Evolutionary conservation across 257 asterid genomes (phyloP).

Genomic region (Solanum arcanum): DNA sequence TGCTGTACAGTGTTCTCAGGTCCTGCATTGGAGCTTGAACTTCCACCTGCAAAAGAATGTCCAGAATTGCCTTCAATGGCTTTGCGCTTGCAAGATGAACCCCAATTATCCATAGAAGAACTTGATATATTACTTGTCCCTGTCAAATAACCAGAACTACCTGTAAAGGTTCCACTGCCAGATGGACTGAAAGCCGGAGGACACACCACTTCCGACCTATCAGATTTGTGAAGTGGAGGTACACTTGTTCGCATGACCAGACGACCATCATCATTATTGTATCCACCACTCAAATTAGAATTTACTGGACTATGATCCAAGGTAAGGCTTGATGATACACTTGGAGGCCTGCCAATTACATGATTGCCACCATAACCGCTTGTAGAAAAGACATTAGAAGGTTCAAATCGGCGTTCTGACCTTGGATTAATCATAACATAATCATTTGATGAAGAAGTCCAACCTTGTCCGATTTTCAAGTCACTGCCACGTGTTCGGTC

Average conservation of each 20-base stretch:
- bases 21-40: slow-evolving; percentile 46
- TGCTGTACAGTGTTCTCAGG: slow-evolving; percentile 31
- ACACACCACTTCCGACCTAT: slow-evolving; percentile 24
- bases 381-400: slow-evolving; percentile 9
- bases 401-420: slow-evolving; percentile 40
- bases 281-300: slow-evolving; percentile 18
- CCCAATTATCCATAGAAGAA: slow-evolving; percentile 56
- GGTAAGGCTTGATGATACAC: slow-evolving; percentile 12
- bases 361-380: slow-evolving; percentile 15
- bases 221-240: slow-evolving; percentile 24
- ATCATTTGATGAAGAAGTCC: slow-evolving; percentile 40
- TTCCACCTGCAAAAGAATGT: slow-evolving; percentile 48
- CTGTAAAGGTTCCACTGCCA: slow-evolving; percentile 19
- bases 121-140: slow-evolving; percentile 39
- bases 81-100: slow-evolving; percentile 76
- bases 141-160: slow-evolving; percentile 24
- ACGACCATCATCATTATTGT: slow-evolving; percentile 14
- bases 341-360: slow-evolving; percentile 13
- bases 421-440: slow-evolving; percentile 24
- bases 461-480: slow-evolving; percentile 30
- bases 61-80: slow-evolving; percentile 66
- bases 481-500: slow-evolving; percentile 17
- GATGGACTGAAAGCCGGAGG: slow-evolving; percentile 21
- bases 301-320: slow-evolving; percentile 20
- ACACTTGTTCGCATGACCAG: slow-evolving; percentile 13